A percentile compares a stretch with the other conserved stretches of the same genome.
Evolutionary conservation across 768 basidiomycete species (phyloP).

Genomic region (Suillus cothurnatus): DNA sequence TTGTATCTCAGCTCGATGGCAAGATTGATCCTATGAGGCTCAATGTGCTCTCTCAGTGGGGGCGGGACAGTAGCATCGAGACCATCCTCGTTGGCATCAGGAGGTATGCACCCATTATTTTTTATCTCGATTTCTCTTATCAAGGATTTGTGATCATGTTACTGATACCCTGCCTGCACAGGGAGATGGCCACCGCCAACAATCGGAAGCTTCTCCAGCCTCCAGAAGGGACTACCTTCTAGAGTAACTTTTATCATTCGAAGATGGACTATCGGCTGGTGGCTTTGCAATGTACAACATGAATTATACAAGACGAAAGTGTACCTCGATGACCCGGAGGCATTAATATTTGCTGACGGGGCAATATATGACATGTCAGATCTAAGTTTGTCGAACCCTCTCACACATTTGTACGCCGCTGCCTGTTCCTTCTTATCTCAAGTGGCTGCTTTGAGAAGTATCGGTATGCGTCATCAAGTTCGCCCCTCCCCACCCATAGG

Average conservation of each 20-base stretch:
- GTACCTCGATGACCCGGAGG: conserved; percentile 2
- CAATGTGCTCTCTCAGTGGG: conserved; percentile 75
- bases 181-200: conserved; percentile 91
- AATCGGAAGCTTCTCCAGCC: conserved; percentile 97
- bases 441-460: neutral
- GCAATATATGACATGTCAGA: neutral
- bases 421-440: neutral
- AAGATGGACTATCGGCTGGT: neutral
- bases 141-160: neutral
- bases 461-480: neutral
- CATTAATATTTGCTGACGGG: neutral
- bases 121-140: neutral
- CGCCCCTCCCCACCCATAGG: neutral
- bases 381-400: neutral
- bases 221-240: conserved; percentile 81
- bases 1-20: conserved; percentile 76
- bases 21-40: conserved; percentile 77
- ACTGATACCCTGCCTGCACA: conserved; percentile 32
- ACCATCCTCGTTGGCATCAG: conserved; percentile 91
- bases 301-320: conserved; percentile 3
- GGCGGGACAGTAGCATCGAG: conserved; percentile 77
- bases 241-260: conserved; percentile 10
- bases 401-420: neutral
- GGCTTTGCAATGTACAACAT: conserved; percentile 8
- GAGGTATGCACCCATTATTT: conserved; percentile 47